Conservation (phyloP, 176 grass and related monocot genomes). For the Rhynchospora breviuscula region DNA sequence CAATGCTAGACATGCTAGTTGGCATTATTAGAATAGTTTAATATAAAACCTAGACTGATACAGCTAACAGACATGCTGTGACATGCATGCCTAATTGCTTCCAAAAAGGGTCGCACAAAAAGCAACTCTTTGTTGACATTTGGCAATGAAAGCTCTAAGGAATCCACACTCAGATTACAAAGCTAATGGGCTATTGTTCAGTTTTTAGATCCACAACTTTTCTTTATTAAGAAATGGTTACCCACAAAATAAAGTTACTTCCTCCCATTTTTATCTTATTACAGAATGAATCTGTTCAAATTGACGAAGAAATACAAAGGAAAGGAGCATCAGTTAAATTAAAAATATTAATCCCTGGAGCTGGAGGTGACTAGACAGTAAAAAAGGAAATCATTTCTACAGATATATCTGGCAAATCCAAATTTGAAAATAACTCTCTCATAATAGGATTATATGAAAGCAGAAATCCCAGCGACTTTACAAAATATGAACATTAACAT, state of each 20-base stretch:
- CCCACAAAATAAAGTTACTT: no score
- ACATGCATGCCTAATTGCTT: background rate
- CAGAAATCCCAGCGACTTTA: no score
- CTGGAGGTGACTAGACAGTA: background rate
- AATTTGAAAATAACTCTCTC: background rate
- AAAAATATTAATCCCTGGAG: no score
- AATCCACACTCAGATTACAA: background rate
- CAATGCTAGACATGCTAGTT: background rate
- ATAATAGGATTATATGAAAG: no score
- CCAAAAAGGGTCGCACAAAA: background rate
- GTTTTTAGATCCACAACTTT: background rate
- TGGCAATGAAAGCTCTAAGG: background rate
- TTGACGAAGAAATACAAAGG: background rate
- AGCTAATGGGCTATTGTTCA: background rate
- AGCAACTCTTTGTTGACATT: background rate
- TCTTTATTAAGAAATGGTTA: no score
- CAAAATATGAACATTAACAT: background rate
- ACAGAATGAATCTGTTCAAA: background rate
- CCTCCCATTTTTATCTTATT: conserved; percentile 35
- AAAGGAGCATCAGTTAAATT: background rate
- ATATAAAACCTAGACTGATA: background rate
- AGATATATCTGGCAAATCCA: background rate
- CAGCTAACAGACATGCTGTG: background rate
- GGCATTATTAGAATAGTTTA: background rate
- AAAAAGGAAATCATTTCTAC: background rate